Evolutionary conservation across 768 basidiomycete genomes (phyloP).

Genomic region (Phlebiopsis flavidoalba): DNA sequence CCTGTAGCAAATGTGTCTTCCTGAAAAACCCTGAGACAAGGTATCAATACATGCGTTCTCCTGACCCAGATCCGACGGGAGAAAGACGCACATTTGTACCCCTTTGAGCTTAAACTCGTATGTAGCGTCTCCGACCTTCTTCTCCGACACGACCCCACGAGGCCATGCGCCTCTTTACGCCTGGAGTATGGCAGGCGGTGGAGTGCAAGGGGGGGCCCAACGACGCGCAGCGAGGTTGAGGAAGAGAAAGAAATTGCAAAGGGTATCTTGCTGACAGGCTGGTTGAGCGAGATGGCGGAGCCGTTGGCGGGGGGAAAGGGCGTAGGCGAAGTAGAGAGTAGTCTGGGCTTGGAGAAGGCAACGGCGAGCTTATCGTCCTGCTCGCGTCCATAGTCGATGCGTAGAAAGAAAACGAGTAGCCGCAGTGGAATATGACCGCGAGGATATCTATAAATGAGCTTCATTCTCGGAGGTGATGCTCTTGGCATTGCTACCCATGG

Average conservation of each 20-base stretch:
- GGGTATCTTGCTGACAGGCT: conserved; percentile 23
- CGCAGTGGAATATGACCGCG: conserved; percentile 54
- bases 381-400: conserved; percentile 75
- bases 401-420: conserved; percentile 61
- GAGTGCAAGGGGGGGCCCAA: conserved; percentile 68
- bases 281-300: conserved; percentile 22
- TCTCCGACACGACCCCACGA: conserved; percentile 72
- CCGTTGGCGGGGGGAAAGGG: conserved; percentile 32
- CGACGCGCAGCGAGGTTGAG: conserved; percentile 62
- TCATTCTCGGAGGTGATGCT: conserved; percentile 59
- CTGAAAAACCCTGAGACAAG: conserved; percentile 65
- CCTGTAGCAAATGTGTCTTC: conserved; percentile 70
- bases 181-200: conserved; percentile 77
- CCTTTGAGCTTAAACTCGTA: conserved; percentile 82
- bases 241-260: conserved; percentile 76
- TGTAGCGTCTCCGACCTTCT: conserved; percentile 64
- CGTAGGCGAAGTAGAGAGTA: conserved; percentile 18
- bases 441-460: conserved; percentile 66
- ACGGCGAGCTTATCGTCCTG: conserved; percentile 67
- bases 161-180: conserved; percentile 80
- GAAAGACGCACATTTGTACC: conserved; percentile 55
- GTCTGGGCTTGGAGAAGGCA: conserved; percentile 55
- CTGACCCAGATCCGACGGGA: background rate
- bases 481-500: conserved; percentile 73
- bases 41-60: conserved; percentile 14